Base-by-base conservation (phyloP, 2,329 filamentous ascomycete species). In the Berkeleyomyces rouxiae region DNA sequence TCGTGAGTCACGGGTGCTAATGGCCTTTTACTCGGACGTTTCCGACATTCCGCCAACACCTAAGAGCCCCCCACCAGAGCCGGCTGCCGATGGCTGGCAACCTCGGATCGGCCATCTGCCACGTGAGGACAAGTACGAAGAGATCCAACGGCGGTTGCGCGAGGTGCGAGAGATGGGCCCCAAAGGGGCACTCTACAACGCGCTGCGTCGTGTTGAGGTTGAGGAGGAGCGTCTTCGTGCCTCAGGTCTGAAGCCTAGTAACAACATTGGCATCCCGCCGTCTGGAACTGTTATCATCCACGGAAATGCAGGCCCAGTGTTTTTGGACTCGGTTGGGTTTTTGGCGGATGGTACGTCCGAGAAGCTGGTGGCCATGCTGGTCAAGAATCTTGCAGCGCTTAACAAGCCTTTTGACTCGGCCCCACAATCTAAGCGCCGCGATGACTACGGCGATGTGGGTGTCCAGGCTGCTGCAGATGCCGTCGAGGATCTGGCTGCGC, bases 1-100 rank as follows among this genome's bases (percentile, higher is more conserved):
- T 57, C 79, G 82, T 36, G 82, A 85, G 68, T 78, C 77, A 57
- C 75, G 75, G 9, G 82, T 83, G 67, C 74, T 86, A 42, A 82
- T 86, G 78, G 79, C 75, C n/a, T 74, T 83, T 53, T 84, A 84
- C 67, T 77, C 77, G 1, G 76, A 78, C 58, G 68, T 72, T 1
- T 73, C 76, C 3, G 80, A 83, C 65, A 82, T 83, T 58, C 81
- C 81, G 1, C 72, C 76, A 2, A 79, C 79, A 3, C 80, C 81
- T 10, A 79, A 79, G 67, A 83, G 80, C 10, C 81, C 81, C 0
- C 70, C 70, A 1, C 71, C 69, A 6, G 76, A 77, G 66, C 65
- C 67, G 11, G 63, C 66, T 2, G 63, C 66, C 44, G 63, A 66
- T 65, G 65, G 66, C 40, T 46, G 64, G 7, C 67, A 69, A 39